Base-by-base conservation (phyloP, 768 basidiomycete species). In the Lactifluus piperatus region DNA sequence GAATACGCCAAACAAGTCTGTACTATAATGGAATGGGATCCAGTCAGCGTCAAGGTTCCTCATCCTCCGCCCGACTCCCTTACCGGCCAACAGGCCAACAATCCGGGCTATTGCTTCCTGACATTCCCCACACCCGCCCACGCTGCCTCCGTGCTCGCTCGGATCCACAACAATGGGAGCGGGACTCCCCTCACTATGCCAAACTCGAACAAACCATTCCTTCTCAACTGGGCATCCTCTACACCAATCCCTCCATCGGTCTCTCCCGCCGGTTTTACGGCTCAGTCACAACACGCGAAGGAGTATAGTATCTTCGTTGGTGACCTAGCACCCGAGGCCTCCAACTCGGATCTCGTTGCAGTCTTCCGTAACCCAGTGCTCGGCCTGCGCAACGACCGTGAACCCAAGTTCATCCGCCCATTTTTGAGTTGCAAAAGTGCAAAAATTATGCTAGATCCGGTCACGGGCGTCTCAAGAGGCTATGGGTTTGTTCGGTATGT, bases 251-350 rank as follows among this genome's bases (percentile, higher is more conserved):
- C 75, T 2, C 58, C 73, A 36, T 43, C 69, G 14, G 59, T 71
- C 45, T 65, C 71, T 4, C 65, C 66, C 51, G 62, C 76, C 16
- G 74, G 75, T 34, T 65, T 73, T 51, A 64, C 65, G 26, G 62
- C 75, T 54, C 75, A 76, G 55, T 80, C 81, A 37, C 71, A 83
- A 69, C 86, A 81, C 63, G 81, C 83, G 36, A 91, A 86, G 71
- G 94, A 95, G 73, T 94, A 88, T 69, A 91, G 89, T 71, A 91
- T 97, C 55, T 97, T 97, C 67, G 93, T 95, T 3, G 93, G 93
- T 45, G 93, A 97, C 72, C 79, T 97, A 45, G 91, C 91, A 3
- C 88, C 92, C 10, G 92, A 94, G 72, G 91, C 91, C 6, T 91
- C 90, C 65, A 94, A 95, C 72, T 88, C 88, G n/a, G 93, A 97